A percentile compares a stretch with the other conserved stretches of the same genome.
Conservation (phyloP, 148 eudicot genomes). For the Dianthus caryophyllus region DNA sequence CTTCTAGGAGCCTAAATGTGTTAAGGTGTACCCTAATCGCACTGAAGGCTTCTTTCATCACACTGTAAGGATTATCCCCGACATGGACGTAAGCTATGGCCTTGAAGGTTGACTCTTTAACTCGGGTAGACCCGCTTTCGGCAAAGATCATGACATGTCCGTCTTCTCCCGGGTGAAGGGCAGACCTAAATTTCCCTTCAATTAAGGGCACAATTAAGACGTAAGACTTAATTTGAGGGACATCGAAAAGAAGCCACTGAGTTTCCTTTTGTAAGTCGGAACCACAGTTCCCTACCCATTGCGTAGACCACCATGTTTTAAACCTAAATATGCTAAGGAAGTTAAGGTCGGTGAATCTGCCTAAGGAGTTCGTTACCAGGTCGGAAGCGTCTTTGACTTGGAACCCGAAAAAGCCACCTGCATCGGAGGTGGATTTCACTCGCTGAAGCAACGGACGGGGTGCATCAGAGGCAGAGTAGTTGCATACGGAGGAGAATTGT, state of each 20-base stretch:
- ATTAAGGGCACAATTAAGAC: slow-evolving; percentile 48
- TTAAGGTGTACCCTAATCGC: slow-evolving; percentile 53
- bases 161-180: slow-evolving; percentile 47
- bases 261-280: slow-evolving; percentile 66
- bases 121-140: slow-evolving; percentile 52
- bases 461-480: slow-evolving; percentile 39
- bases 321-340: slow-evolving; percentile 67
- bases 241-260: slow-evolving; percentile 56
- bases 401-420: slow-evolving; percentile 65
- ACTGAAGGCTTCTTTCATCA: slow-evolving; percentile 58
- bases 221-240: slow-evolving; percentile 49
- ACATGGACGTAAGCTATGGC: slow-evolving; percentile 62
- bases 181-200: slow-evolving; percentile 52
- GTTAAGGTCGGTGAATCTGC: slow-evolving; percentile 40
- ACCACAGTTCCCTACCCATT: slow-evolving; percentile 59
- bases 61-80: slow-evolving; percentile 49
- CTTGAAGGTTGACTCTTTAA: slow-evolving; percentile 36
- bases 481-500: slow-evolving; percentile 40
- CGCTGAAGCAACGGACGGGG: slow-evolving; percentile 40
- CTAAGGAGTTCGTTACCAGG: slow-evolving; percentile 41
- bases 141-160: slow-evolving; percentile 44
- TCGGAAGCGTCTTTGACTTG: slow-evolving; percentile 34
- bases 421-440: slow-evolving; percentile 34
- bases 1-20: slow-evolving; percentile 59
- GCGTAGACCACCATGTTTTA: slow-evolving; percentile 81